Evolutionary conservation across 1,139 yeast species (phyloP).

Genomic region (Sugiyamaella paludigena): DNA sequence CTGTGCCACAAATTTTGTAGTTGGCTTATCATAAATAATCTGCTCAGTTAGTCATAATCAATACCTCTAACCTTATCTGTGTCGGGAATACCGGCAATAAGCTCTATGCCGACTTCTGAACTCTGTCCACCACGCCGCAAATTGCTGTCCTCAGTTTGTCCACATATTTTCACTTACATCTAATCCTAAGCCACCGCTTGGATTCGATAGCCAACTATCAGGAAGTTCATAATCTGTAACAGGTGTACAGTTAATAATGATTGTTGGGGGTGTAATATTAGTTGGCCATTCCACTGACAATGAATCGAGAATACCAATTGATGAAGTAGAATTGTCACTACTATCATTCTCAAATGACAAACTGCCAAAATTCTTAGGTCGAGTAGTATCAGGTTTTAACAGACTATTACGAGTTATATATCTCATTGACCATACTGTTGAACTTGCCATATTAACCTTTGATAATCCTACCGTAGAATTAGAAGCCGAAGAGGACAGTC

Average conservation of each 20-base stretch:
- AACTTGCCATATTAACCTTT: constrained; percentile 13
- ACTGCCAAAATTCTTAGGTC: constrained; percentile 19
- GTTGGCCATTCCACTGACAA: constrained; percentile 16
- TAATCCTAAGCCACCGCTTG: constrained; percentile 18
- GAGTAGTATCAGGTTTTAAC: constrained; percentile 12
- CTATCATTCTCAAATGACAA: constrained; percentile 16
- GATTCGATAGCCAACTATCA: constrained; percentile 15
- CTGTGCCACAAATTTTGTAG: constrained; percentile 6
- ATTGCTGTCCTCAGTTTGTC: too few species aligned
- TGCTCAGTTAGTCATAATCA: not conserved
- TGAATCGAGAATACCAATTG: constrained; percentile 15
- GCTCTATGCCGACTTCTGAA: too few species aligned
- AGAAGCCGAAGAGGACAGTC: constrained; percentile 3
- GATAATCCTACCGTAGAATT: constrained; percentile 9
- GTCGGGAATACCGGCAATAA: too few species aligned
- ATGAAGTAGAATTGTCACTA: not conserved
- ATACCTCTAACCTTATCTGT: too few species aligned
- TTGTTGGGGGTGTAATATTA: constrained; percentile 15
- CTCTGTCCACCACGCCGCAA: too few species aligned
- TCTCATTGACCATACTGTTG: constrained; percentile 17
- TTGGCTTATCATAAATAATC: not conserved
- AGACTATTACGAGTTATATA: constrained; percentile 11
- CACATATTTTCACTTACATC: too few species aligned
- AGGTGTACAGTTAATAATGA: constrained; percentile 19
- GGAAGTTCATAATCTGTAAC: constrained; percentile 7